A percentile compares a stretch with the other conserved stretches of the same genome.
phyloP scores from a whole-genome alignment of 2,329 filamentous ascomycete genomes.

The Penicillium sp. region DNA sequence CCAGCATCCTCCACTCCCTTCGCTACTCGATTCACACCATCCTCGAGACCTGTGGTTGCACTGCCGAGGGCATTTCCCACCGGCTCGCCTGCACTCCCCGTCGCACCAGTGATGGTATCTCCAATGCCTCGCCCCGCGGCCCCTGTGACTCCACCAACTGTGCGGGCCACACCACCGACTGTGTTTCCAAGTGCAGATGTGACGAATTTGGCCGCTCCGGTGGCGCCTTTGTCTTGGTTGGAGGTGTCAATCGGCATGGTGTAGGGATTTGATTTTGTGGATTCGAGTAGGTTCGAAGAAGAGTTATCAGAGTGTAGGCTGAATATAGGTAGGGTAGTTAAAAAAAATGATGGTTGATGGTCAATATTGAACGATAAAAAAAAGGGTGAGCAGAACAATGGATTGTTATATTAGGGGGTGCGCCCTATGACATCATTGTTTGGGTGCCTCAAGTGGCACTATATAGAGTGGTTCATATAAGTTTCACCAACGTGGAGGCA shows the following conservation, averaged over 20 bases:
- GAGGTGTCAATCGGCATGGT: constrained; percentile 18
- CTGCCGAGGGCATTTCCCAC: constrained; percentile 57
- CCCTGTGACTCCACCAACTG: constrained; percentile 55
- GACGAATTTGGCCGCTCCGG: constrained; percentile 55
- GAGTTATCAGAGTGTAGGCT: neutral
- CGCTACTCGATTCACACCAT: constrained; percentile 50
- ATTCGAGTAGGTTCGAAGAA: neutral
- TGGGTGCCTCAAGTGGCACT: neutral
- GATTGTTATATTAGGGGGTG: constrained; percentile 4
- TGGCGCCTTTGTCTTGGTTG: constrained; percentile 42
- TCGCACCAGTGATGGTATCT: constrained; percentile 55
- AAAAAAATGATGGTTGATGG: neutral
- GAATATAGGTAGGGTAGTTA: neutral
- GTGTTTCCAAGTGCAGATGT: constrained; percentile 58
- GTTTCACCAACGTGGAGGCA: neutral
- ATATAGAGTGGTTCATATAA: neutral
- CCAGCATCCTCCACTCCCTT: constrained; percentile 60
- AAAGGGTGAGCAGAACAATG: neutral
- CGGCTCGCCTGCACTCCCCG: constrained; percentile 55
- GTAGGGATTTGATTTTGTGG: neutral
- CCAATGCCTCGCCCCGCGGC: constrained; percentile 59
- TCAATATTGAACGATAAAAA: neutral
- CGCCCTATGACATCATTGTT: constrained; percentile 9
- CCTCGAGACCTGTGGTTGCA: constrained; percentile 55
- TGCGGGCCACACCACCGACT: constrained; percentile 54